phyloP scores from a whole-genome alignment of 257 asterid genomes.

The Nicotiana tabacum region DNA sequence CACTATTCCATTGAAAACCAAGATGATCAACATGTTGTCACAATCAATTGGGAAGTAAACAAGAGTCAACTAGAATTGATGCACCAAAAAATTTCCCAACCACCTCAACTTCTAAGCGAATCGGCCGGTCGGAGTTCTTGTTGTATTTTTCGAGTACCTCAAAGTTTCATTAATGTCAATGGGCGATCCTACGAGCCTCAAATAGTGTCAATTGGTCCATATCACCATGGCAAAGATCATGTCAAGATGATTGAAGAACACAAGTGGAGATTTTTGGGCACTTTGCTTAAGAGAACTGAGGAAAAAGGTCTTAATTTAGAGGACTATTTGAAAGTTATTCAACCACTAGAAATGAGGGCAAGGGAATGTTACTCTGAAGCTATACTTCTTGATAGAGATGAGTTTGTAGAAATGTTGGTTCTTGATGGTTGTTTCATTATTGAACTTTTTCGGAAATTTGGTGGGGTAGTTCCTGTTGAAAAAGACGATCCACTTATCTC shows the following conservation, averaged over 20 bases:
- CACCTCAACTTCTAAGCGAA: constrained; percentile 63
- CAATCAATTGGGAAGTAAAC: constrained; percentile 50
- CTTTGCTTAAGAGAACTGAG: constrained; percentile 39
- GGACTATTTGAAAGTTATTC: constrained; percentile 44
- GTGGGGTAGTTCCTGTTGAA: constrained; percentile 46
- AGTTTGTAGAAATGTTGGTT: constrained; percentile 69
- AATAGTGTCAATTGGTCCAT: constrained; percentile 79
- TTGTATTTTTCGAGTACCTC: constrained; percentile 79
- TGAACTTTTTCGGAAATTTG: constrained; percentile 65
- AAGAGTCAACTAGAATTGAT: constrained; percentile 37
- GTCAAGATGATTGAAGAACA: constrained; percentile 79
- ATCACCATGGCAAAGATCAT: constrained; percentile 61
- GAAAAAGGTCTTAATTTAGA: constrained; percentile 26
- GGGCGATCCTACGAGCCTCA: constrained; percentile 62
- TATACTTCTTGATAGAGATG: constrained; percentile 33
- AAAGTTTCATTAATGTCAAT: constrained; percentile 54
- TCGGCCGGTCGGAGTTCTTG: constrained; percentile 71
- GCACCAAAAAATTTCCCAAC: constrained; percentile 47
- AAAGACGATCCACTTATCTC: constrained; percentile 64
- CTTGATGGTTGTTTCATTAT: constrained; percentile 84
- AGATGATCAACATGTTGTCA: constrained; percentile 8
- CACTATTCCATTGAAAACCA: constrained; percentile 12
- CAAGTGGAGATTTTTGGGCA: constrained; percentile 76
- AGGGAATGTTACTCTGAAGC: constrained; percentile 67
- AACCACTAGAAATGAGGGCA: constrained; percentile 47